Evolutionary conservation across 2,329 filamentous ascomycete genomes (phyloP), one percentile per base, ranked within the genome.

Genomic region (Trichoderma atrobrunneum): DNA sequence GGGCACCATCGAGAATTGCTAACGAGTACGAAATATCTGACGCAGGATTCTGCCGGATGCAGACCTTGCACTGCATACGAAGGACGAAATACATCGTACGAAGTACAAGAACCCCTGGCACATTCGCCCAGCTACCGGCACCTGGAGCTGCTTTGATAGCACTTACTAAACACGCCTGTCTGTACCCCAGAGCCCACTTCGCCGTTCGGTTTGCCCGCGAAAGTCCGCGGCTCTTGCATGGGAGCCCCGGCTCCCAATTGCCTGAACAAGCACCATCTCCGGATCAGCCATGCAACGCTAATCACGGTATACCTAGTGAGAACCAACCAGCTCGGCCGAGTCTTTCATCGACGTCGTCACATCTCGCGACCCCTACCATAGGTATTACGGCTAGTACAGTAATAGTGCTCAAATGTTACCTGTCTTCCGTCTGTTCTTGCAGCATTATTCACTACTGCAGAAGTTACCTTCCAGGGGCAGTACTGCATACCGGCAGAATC

Each of bases 181-280:
- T 71, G 60, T 71, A 71, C 68, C 68, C 68, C 70, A 32, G 54
- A 66, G 24, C 57, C 71, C 71, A 63, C 63, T 62, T 43, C 21
- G 56, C 65, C 60, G 59, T 26, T 71, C 71, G 71, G 71, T 70
- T 72, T 72, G 71, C 66, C 71, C 71, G 71, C 68, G 24, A 72
- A 70, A 70, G 66, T 72, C 66, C 71, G 71, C 64, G 59, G 60
- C 56, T 71, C 56, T 70, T 36, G 72, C 64, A 68, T 66, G 68
- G 72, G 72, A 36, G 24, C 24, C 73, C 74, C 63, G 72, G 72
- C 60, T 72, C 24, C 67, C 64, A 56, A 72, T 75, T 75, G 68
- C 75, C 74, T 60, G 67, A 76, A 75, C 36, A 54, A 72, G 75
- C 62, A 67, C 69, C 68, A 75, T 75, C 73, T 75, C 75, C 75